Evolutionary conservation across 2,329 filamentous ascomycete species (phyloP), one percentile per base, ranked within the genome.

Genomic region (Neobulgaria alba): DNA sequence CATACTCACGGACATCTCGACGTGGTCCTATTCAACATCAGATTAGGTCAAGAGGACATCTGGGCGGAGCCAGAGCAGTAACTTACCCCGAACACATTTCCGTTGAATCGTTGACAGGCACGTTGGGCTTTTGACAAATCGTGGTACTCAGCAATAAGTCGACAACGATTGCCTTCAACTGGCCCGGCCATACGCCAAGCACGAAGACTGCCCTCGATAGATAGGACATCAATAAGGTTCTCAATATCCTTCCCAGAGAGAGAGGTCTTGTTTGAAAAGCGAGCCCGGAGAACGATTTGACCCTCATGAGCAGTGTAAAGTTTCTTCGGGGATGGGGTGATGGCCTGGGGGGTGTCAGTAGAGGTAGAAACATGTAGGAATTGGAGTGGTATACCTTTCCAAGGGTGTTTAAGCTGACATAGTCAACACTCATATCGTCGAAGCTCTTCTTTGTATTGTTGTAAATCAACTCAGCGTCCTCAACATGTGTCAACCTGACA

Each of bases 241-340:
- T 72, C 66, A 4, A 58, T 65, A 36, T 33, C 58, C 41, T 31
- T 42, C 39, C 36, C 53, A 19, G 43, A 41, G 14, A 46, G 33
- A 10, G 18, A 20, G n/a, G 34, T 18, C 5, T 31, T 39, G 2
- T 29, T 17, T 5, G 56, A 57, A 39, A 55, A 57, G 33, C 66
- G 64, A 17, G 72, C 69, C n/a, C 65, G 67, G 9, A 78, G 56
- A 41, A 67, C 61, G 29, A 78, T 56, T 52, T 78, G 72, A 14
- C 73, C 76, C 59, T 79, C 75, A 46, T 73, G 68, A 35, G 67
- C 60, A 14, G 68, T 66, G 14, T 14, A 21, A 8, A 10, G 8
- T 16, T 15, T n/a, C 18, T 36, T 39, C 14, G 21, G 15, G 12
- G 19, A 12, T 17, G 36, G 41, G 20, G 29, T 35, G 12, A 32